Evolutionary conservation across 805 yeast genomes (phyloP), one percentile per base, ranked within the genome.

Genomic region (Debaryomyces castellii): DNA sequence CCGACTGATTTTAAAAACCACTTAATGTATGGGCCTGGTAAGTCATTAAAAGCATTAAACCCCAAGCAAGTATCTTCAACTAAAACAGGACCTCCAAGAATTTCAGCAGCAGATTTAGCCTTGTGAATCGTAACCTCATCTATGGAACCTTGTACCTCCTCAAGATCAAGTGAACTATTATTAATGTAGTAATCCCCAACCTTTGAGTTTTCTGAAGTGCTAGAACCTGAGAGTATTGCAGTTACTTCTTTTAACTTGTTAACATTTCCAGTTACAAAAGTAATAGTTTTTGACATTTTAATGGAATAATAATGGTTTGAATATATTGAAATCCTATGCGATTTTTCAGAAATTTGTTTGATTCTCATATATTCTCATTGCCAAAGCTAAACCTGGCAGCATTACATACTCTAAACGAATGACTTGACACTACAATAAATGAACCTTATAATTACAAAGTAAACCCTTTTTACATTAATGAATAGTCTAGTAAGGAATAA

Each of bases 31-130:
- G 98, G 98, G 20, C 99, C 99, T 3, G 99, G 99, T 41, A 94
- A 76, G 50, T 76, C 74, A 43, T 87, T 83, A 59, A 85, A 75
- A 1, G 96, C 96, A 41, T 78, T 78, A 65, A 87, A 94, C 3
- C 86, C 88, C 33, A 94, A 77, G 41, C 96, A 91, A 0, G 99
- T 94, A 58, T 94, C 99, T 62, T 94, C 99, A 3, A 91, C 97
- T 46, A 94, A 74, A 0, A 89, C 97, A 0, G 98, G 92, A 0
- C 96, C 94, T 2, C 73, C 62, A 3, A 83, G 63, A 7, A 79
- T 60, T 10, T 64, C 59, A 5, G 92, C 86, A 2, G 96, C 96
- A 10, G 83, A 76, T 56, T 74, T 67, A 46, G 95, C 89, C 63
- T 94, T 94, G 59, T 83, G 88, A 38, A 73, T 74, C 0, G 96